Conservation (phyloP, 1,284 basidiomycete genomes). For the Ganoderma multipileum region DNA sequence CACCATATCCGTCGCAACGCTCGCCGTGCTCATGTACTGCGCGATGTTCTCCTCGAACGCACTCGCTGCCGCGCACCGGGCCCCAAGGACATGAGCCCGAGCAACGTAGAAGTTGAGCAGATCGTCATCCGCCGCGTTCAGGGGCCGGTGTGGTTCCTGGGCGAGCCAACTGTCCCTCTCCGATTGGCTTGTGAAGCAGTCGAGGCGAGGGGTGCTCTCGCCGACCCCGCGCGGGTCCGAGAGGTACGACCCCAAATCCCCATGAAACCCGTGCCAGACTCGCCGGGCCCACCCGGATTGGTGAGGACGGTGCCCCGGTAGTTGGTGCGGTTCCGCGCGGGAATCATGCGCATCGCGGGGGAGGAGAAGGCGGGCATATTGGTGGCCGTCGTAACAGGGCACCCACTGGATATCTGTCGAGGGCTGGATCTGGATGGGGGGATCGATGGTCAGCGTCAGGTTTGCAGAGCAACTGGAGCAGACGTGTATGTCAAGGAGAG, state of each 20-base stretch:
- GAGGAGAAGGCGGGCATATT: slow-evolving; percentile 38
- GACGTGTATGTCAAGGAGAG: not conserved
- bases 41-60: slow-evolving; percentile 40
- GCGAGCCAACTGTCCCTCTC: slow-evolving; percentile 28
- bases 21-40: slow-evolving; percentile 50
- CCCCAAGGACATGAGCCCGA: slow-evolving; percentile 18
- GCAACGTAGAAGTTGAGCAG: slow-evolving; percentile 18
- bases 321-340: slow-evolving; percentile 32
- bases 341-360: slow-evolving; percentile 47
- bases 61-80: slow-evolving; percentile 25
- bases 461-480: not conserved
- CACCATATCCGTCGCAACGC: slow-evolving; percentile 58
- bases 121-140: slow-evolving; percentile 19
- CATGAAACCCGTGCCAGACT: slow-evolving; percentile 44
- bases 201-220: slow-evolving; percentile 26
- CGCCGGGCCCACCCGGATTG: slow-evolving; percentile 63
- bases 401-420: slow-evolving; percentile 32
- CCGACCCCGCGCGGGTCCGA: slow-evolving; percentile 46
- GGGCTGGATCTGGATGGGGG: slow-evolving; percentile 20
- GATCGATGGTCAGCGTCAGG: not conserved
- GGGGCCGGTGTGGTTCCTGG: slow-evolving; percentile 11
- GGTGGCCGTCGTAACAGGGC: slow-evolving; percentile 31
- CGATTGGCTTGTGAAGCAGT: slow-evolving; percentile 26
- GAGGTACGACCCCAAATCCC: slow-evolving; percentile 10
- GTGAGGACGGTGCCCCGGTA: slow-evolving; percentile 55